phyloP scores from a whole-genome alignment of 1,284 basidiomycete genomes.

The Marasmius sp. region DNA sequence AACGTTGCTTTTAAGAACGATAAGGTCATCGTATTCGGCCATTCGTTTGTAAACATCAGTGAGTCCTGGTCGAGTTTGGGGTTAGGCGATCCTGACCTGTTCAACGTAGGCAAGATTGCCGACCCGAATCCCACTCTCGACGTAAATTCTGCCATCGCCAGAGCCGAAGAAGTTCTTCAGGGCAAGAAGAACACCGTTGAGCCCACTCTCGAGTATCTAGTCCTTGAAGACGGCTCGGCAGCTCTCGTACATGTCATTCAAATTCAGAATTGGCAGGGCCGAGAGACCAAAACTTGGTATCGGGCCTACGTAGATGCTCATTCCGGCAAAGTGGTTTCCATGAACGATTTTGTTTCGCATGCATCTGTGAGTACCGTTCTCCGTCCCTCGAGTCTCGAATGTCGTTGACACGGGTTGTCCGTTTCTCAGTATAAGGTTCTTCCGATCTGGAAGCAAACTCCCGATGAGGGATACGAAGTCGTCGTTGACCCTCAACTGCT shows the following conservation, averaged over 20 bases:
- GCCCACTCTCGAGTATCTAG: slow-evolving; percentile 35
- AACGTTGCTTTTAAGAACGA: neutral
- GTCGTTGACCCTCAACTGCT: slow-evolving; percentile 32
- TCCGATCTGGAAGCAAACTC: slow-evolving; percentile 32
- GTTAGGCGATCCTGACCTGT: neutral
- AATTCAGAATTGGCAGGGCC: slow-evolving; percentile 32
- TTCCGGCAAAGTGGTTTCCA: slow-evolving; percentile 48
- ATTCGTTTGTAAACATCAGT: neutral
- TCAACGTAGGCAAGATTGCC: neutral
- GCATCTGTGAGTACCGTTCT: slow-evolving; percentile 35
- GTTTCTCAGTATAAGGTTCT: slow-evolving; percentile 33
- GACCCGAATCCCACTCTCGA: neutral
- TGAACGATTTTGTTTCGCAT: slow-evolving; percentile 55
- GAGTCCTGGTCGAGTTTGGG: neutral
- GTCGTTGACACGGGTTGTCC: neutral
- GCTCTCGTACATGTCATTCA: slow-evolving; percentile 51
- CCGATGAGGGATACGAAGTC: slow-evolving; percentile 31
- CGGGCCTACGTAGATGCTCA: slow-evolving; percentile 64
- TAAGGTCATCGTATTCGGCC: neutral
- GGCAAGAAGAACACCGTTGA: neutral
- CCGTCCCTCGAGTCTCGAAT: neutral
- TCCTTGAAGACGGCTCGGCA: slow-evolving; percentile 43
- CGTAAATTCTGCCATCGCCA: neutral
- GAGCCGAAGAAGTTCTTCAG: neutral
- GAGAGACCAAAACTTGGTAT: slow-evolving; percentile 51